Percentiles rank a stretch among this genome's conserved stretches.
Conservation (phyloP, 352 stramenopile genomes). For the Peronospora belbahrii region DNA sequence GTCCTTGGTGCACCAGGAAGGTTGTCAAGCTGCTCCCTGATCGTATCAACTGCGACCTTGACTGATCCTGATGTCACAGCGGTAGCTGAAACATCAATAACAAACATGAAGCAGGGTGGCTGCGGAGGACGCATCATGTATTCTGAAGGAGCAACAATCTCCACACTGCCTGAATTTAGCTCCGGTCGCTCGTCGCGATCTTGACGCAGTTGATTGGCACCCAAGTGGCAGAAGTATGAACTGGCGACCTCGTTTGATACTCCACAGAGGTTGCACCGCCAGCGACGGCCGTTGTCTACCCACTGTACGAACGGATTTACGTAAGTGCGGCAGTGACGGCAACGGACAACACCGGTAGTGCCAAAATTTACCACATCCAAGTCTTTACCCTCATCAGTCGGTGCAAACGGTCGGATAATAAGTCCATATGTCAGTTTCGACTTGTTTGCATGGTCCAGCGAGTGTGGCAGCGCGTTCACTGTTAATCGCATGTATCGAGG, state of each 20-base stretch:
- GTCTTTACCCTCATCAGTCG: constrained; percentile 53
- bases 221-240: constrained; percentile 97
- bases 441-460: constrained; percentile 76
- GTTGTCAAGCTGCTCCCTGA: constrained; percentile 76
- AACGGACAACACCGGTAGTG: constrained; percentile 72
- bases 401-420: constrained; percentile 75
- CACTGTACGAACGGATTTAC: constrained; percentile 87
- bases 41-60: constrained; percentile 64
- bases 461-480: constrained; percentile 69
- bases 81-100: constrained; percentile 82
- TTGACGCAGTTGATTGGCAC: constrained; percentile 89
- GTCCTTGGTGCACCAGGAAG: constrained; percentile 64
- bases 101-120: constrained; percentile 84
- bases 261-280: constrained; percentile 86
- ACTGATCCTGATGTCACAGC: constrained; percentile 65
- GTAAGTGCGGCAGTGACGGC: constrained; percentile 85
- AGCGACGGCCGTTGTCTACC: constrained; percentile 83
- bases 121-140: constrained; percentile 88
- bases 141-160: constrained; percentile 81
- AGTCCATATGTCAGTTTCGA: constrained; percentile 81
- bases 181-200: constrained; percentile 89
- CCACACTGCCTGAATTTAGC: constrained; percentile 62
- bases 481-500: constrained; percentile 79
- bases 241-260: constrained; percentile 88
- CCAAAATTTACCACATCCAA: constrained; percentile 86